Conservation (phyloP, 495 filamentous ascomycete species). For the Beverwykella pulmonaria region DNA sequence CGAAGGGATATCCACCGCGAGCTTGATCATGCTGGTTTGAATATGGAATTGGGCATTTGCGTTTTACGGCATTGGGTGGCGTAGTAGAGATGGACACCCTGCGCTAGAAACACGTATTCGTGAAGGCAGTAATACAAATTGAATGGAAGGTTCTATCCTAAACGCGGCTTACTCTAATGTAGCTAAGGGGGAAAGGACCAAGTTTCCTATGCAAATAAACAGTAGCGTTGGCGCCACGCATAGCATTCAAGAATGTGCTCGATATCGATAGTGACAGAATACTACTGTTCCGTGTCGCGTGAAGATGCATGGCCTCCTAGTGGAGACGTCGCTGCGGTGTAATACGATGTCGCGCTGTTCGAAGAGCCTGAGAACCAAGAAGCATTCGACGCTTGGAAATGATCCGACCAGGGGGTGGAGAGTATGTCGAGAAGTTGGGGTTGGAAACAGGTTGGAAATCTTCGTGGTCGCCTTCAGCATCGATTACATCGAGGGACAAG, state of each 20-base stretch:
- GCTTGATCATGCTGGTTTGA: too few relatives aligned
- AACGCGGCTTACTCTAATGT: background rate
- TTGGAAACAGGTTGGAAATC: background rate
- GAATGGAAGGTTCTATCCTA: background rate
- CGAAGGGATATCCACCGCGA: too few relatives aligned
- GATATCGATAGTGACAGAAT: background rate
- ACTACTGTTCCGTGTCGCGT: background rate
- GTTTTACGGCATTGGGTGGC: background rate
- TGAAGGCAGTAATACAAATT: background rate
- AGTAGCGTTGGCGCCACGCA: background rate
- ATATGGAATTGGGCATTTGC: too few relatives aligned
- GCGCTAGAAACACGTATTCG: background rate
- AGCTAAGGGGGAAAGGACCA: background rate
- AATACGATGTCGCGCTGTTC: background rate
- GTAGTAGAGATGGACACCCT: background rate
- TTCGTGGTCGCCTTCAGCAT: background rate
- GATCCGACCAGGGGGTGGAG: background rate
- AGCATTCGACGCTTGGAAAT: background rate
- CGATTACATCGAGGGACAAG: conserved; percentile 7
- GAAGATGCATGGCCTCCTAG: background rate
- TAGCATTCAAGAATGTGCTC: background rate
- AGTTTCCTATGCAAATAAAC: background rate
- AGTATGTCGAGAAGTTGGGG: background rate
- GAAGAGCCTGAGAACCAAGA: background rate
- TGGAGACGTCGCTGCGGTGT: background rate